Evolutionary conservation across 2,329 filamentous ascomycete species (phyloP).

Genomic region (Colletotrichum liriopes): DNA sequence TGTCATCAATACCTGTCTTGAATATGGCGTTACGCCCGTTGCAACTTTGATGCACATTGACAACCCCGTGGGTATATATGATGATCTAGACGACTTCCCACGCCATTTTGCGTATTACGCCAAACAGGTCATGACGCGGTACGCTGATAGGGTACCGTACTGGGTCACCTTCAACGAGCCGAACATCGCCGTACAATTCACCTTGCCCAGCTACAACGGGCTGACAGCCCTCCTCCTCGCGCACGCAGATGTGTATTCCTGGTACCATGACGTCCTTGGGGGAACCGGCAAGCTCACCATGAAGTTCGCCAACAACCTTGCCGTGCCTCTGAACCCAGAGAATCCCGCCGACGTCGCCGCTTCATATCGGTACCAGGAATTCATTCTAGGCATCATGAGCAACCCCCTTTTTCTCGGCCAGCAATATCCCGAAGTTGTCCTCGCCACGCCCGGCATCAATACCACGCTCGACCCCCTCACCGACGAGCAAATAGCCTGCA

Average conservation of each 20-base stretch:
- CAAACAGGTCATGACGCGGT: conserved; percentile 66
- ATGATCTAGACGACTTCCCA: conserved; percentile 51
- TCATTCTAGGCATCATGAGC: conserved; percentile 65
- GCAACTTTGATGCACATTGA: conserved; percentile 68
- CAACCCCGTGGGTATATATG: conserved; percentile 49
- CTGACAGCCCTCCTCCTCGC: conserved; percentile 61
- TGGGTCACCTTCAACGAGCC: conserved; percentile 72
- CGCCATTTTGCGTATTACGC: conserved; percentile 69
- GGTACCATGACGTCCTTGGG: conserved; percentile 68
- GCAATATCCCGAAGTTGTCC: conserved; percentile 63
- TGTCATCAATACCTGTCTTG: conserved; percentile 64
- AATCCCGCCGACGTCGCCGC: conserved; percentile 59
- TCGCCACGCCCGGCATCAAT: conserved; percentile 59
- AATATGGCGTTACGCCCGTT: conserved; percentile 64
- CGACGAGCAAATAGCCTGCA: conserved; percentile 60
- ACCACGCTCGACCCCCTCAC: conserved; percentile 62
- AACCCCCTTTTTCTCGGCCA: conserved; percentile 67
- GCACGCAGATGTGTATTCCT: conserved; percentile 64
- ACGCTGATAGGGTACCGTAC: conserved; percentile 65
- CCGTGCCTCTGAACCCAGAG: conserved; percentile 58
- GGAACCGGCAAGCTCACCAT: conserved; percentile 63
- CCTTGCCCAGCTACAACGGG: conserved; percentile 47
- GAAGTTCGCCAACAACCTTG: conserved; percentile 66
- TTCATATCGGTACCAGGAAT: conserved; percentile 62
- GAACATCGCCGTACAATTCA: conserved; percentile 58